These are phyloP conservation scores for Leccinum obscurum DNA, from an alignment of 768 basidiomycete genomes.

Conservation along the genomic window DNA sequence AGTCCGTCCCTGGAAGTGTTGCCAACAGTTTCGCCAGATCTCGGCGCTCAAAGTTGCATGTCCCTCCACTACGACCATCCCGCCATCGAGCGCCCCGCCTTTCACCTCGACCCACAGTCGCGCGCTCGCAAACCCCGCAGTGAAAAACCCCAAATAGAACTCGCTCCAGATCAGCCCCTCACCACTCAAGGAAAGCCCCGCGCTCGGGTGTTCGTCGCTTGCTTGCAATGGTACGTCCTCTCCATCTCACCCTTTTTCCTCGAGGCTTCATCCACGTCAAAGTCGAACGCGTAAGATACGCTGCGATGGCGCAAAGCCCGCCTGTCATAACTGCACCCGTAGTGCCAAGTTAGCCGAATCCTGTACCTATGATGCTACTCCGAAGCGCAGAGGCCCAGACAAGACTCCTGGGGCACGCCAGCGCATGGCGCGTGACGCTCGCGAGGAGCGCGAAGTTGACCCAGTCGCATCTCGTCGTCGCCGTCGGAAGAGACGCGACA, in stretches of 20 bases:
- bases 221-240: constrained; percentile 64
- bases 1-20: too few relatives aligned
- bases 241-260: background rate
- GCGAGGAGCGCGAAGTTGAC: constrained; percentile 34
- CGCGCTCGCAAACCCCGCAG: constrained; percentile 43
- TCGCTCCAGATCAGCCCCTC: constrained; percentile 75
- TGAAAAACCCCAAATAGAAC: constrained; percentile 60
- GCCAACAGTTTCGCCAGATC: too few relatives aligned
- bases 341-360: constrained; percentile 44
- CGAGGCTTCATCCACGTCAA: constrained; percentile 6
- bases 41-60: constrained; percentile 12
- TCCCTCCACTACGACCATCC: constrained; percentile 16
- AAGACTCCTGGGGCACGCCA: constrained; percentile 79
- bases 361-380: constrained; percentile 68
- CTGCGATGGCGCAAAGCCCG: constrained; percentile 78
- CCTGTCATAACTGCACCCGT: constrained; percentile 71
- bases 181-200: constrained; percentile 78
- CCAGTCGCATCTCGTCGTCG: constrained; percentile 25
- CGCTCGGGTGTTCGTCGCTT: constrained; percentile 76
- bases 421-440: constrained; percentile 47
- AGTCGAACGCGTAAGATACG: constrained; percentile 80
- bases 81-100: background rate
- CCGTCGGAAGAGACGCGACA: constrained; percentile 20
- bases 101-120: background rate
- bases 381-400: constrained; percentile 81